Base-by-base conservation (phyloP, 225 moss, liverwort and hornwort species). In the Pleurozium schreberi region DNA sequence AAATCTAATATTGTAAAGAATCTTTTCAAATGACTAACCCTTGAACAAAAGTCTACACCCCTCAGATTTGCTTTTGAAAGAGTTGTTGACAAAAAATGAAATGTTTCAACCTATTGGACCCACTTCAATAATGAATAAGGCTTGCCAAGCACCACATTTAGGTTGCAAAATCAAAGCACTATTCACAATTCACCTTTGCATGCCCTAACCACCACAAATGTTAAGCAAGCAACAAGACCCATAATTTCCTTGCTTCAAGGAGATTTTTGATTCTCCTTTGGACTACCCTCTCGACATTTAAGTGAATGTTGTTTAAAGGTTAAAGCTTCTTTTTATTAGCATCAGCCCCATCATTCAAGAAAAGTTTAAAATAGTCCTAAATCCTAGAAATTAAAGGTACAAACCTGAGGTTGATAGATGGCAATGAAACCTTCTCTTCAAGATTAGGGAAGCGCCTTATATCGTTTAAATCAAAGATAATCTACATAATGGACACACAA, bases 391-490 rank as follows among this genome's bases (percentile, higher is more conserved):
- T 65, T 34, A 8, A 34, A 57, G n/a, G 26, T 18, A 26, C 59
- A 77, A 65, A 94, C 94, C 94, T 90, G 55, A 93, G 31, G 63
- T 91, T 88, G 43, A 34, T 8, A 58, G 6, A 5, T 36, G 92
- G 79, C 2, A 90, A 3, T 84, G 92, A 78, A 61, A 96, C 80
- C 58, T 38, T 84, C 62, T 92, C 91, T 89, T 89, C 93, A 47
- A 98, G 87, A 71, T 76, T 60, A 28, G 98, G 98, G 65, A 95
- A 89, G 7, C 91, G 93, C 38, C 91, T 83, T 22, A 96, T 19
- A 10, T 98, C 98, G 40, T 98, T 92, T 34, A 91, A 27, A 87
- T 98, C 96, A 34, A 96, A 62, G 60, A 95, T 20, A 85, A 98
- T 88, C 96, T 98, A 86, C 87, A 88, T 80, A 83, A 71, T 9